A percentile compares a stretch with the other conserved stretches of the same genome.
phyloP scores from a whole-genome alignment of 2,329 filamentous ascomycete genomes.

The Aspergillus calidoustus region DNA sequence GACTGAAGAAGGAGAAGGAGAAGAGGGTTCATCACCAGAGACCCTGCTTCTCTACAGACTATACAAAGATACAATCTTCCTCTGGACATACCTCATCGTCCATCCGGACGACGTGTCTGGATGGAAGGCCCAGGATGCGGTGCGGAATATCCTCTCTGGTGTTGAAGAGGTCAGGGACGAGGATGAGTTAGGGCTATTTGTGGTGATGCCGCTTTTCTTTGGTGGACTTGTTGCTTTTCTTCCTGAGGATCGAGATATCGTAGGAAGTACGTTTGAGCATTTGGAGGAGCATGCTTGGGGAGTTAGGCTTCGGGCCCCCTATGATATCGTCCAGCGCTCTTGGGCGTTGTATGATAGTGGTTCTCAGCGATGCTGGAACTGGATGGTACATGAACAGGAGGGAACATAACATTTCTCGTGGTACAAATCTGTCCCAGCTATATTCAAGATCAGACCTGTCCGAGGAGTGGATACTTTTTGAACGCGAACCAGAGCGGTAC shows the following conservation, averaged over 20 bases:
- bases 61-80: background rate
- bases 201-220: slow-evolving; percentile 7
- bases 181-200: background rate
- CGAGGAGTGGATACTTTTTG: too few relatives aligned
- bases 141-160: background rate
- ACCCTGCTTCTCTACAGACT: background rate
- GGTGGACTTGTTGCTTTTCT: slow-evolving; percentile 1
- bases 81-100: slow-evolving; percentile 6
- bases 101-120: slow-evolving; percentile 2
- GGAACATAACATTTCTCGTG: background rate
- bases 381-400: background rate
- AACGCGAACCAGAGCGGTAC: too few relatives aligned
- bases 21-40: background rate
- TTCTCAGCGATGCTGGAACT: background rate
- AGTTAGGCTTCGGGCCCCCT: background rate
- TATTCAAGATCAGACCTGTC: too few relatives aligned
- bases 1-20: background rate
- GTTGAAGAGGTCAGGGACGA: background rate
- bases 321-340: background rate
- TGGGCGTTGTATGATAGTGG: background rate
- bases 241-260: background rate
- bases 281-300: background rate
- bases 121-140: background rate
- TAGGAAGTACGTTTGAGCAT: background rate
- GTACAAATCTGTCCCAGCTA: too few relatives aligned